A percentile compares a stretch with the other conserved stretches of the same genome.
Conservation (phyloP, 495 filamentous ascomycete species). For the Aspergillus hancockii region DNA sequence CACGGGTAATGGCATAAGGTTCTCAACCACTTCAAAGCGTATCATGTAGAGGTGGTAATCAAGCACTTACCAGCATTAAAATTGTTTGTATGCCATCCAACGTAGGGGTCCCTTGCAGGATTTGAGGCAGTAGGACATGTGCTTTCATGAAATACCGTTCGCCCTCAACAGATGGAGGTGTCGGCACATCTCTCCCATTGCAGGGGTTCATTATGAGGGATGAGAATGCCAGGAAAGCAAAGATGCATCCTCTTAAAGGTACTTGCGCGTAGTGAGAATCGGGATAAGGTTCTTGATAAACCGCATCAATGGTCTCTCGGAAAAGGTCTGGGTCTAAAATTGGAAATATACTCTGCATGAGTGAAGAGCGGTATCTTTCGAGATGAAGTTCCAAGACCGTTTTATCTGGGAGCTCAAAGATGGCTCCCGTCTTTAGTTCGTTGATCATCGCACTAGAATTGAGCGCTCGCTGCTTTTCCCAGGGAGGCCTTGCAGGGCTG, state of each 20-base stretch:
- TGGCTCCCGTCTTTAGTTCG: slow-evolving; percentile 21
- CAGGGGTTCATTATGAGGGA: slow-evolving; percentile 28
- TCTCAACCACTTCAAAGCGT: background rate
- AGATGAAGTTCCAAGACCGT: slow-evolving; percentile 23
- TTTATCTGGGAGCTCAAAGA: slow-evolving; percentile 34
- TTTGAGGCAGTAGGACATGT: slow-evolving; percentile 40
- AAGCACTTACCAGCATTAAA: slow-evolving; percentile 43
- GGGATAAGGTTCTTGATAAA: slow-evolving; percentile 32
- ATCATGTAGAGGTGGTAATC: background rate
- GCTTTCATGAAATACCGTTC: slow-evolving; percentile 38
- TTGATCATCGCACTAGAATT: slow-evolving; percentile 26
- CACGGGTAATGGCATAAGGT: background rate
- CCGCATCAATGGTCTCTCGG: slow-evolving; percentile 38
- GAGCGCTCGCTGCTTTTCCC: slow-evolving; percentile 37
- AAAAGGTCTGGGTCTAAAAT: slow-evolving; percentile 43
- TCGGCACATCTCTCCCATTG: background rate
- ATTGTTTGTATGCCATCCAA: slow-evolving; percentile 45
- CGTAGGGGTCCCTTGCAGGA: slow-evolving; percentile 41
- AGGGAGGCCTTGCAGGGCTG: slow-evolving; percentile 32
- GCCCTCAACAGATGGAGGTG: slow-evolving; percentile 31
- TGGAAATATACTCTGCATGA: slow-evolving; percentile 48
- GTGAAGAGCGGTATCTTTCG: slow-evolving; percentile 22
- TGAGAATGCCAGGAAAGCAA: slow-evolving; percentile 46
- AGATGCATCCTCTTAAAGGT: slow-evolving; percentile 41
- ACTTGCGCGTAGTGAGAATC: slow-evolving; percentile 21